Evolutionary conservation across 108 stramenopile species (phyloP).

Genomic region (Bacterosira constricta): DNA sequence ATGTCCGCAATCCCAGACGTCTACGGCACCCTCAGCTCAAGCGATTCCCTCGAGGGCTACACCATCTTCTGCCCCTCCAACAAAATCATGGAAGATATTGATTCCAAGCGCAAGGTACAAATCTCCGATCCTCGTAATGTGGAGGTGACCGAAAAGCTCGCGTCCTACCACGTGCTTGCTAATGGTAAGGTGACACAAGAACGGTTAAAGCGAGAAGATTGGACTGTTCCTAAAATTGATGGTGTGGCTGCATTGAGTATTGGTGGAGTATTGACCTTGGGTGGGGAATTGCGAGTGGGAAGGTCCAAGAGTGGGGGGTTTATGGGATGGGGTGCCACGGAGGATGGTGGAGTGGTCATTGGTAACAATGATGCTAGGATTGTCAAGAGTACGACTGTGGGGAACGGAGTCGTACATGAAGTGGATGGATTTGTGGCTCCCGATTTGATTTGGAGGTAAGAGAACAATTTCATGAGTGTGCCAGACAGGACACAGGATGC

Average conservation of each 20-base stretch:
- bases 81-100: conserved; percentile 35
- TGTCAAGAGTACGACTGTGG: conserved; percentile 42
- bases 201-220: conserved; percentile 45
- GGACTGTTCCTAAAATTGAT: conserved; percentile 38
- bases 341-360: conserved; percentile 52
- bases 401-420: conserved; percentile 46
- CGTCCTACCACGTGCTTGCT: conserved; percentile 41
- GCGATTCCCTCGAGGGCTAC: conserved; percentile 35
- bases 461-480: neutral
- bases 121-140: conserved; percentile 43
- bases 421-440: conserved; percentile 49
- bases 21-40: conserved; percentile 19
- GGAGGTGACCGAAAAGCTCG: conserved; percentile 44
- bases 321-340: conserved; percentile 45
- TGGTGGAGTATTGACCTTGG: conserved; percentile 45
- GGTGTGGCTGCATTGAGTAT: conserved; percentile 47
- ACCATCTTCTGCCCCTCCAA: conserved; percentile 45
- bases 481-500: neutral
- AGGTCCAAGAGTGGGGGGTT: conserved; percentile 47
- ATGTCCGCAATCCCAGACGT: conserved; percentile 39
- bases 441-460: conserved; percentile 49
- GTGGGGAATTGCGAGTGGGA: conserved; percentile 47
- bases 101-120: conserved; percentile 41
- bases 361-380: conserved; percentile 48
- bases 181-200: conserved; percentile 43